Conservation (phyloP, 148 eudicot genomes). For the Diospyros lotus region DNA sequence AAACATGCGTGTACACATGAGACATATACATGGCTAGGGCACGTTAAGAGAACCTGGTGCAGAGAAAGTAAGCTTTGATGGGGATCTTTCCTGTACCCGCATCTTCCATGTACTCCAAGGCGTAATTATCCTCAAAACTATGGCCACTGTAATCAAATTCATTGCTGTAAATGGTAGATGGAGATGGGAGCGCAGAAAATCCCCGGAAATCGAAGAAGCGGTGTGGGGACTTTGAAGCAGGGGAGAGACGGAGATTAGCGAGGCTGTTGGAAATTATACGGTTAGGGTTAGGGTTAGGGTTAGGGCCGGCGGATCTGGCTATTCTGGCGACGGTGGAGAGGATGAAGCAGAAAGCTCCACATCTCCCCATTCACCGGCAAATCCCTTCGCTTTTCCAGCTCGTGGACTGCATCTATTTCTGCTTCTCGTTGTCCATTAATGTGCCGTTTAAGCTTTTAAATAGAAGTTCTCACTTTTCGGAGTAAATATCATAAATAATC, state of each 20-base stretch:
- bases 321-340: constrained; percentile 39
- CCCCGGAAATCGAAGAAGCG: constrained; percentile 31
- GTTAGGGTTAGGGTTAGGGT: neutral
- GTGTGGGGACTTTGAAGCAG: constrained; percentile 22
- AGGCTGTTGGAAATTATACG: no score
- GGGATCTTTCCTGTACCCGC: constrained; percentile 54
- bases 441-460: no score
- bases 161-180: constrained; percentile 26
- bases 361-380: constrained; percentile 73
- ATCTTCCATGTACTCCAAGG: constrained; percentile 21
- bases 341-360: constrained; percentile 37
- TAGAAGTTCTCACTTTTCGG: no score
- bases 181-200: constrained; percentile 53
- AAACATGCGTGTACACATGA: neutral
- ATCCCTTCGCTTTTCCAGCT: neutral
- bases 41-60: constrained; percentile 47
- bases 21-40: neutral
- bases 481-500: no score
- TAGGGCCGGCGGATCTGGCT: constrained; percentile 15
- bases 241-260: constrained; percentile 3
- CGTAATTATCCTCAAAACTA: constrained; percentile 22
- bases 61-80: constrained; percentile 74
- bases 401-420: neutral
- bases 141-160: constrained; percentile 40
- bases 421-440: neutral